Conservation (phyloP, 148 eudicot species). For the Rhododendron molle region DNA sequence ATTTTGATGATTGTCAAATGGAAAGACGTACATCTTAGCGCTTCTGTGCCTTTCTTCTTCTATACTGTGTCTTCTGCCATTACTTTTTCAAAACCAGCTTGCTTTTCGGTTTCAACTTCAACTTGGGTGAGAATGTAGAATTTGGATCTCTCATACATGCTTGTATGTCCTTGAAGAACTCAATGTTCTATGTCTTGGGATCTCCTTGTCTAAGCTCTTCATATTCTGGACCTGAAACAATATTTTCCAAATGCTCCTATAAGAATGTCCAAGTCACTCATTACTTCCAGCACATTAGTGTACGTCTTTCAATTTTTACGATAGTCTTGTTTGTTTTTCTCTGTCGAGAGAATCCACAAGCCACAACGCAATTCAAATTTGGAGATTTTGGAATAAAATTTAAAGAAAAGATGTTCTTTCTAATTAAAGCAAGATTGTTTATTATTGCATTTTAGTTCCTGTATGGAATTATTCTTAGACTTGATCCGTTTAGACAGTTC, state of each 20-base stretch:
- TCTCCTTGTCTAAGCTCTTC: constrained; percentile 86
- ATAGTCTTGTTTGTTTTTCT: no score
- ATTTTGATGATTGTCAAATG: background rate
- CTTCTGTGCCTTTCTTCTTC: constrained; percentile 71
- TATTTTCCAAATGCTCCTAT: constrained; percentile 89
- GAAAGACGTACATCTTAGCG: constrained; percentile 27
- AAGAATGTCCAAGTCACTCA: constrained; percentile 86
- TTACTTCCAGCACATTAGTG: constrained; percentile 85
- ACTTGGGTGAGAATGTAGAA: constrained; percentile 73
- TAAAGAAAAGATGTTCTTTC: no score
- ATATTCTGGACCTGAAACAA: constrained; percentile 91
- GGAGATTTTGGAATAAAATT: no score
- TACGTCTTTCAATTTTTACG: constrained; percentile 15
- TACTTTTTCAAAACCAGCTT: constrained; percentile 66
- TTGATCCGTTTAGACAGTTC: no score
- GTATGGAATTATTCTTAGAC: no score
- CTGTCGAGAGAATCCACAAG: no score
- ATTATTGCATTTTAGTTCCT: no score
- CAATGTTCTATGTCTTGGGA: constrained; percentile 73
- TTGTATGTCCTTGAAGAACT: constrained; percentile 92
- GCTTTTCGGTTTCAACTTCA: constrained; percentile 91
- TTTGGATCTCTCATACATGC: constrained; percentile 91
- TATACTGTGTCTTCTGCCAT: constrained; percentile 78
- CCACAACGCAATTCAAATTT: no score
- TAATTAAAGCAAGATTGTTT: no score